Evolutionary conservation across 768 basidiomycete species (phyloP), one percentile per base, ranked within the genome.

Genomic region (Trametes meyenii): DNA sequence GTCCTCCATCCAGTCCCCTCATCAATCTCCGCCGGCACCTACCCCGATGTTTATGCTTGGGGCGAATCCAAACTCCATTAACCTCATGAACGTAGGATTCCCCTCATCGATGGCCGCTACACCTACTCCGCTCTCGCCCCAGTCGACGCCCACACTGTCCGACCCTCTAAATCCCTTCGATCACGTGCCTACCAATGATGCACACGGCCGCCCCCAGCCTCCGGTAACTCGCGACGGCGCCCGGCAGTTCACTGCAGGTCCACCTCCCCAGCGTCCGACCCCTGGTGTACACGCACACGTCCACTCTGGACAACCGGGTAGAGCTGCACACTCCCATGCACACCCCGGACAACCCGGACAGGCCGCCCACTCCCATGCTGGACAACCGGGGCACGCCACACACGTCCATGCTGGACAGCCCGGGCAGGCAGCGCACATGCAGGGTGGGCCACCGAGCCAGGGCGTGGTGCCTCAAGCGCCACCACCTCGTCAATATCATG

Each of bases 401-500:
- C 63, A 55, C 43, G 21, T 52, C 21, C 40, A 42, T 12, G 40
- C 4, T n/a, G 59, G 59, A 11, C 63, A 60, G 4, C 19, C 55
- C 0, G 55, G 53, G 2, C 53, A 45, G 8, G 43, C 55, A 1
- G 42, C 62, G 7, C 40, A 21, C 54, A 52, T 17, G 12, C 66
- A 33, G 29, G 29, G 29, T 8, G 29, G 29, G 29, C 29, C 29
- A 8, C 8, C 29, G 8, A 8, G 29, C 29, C 29, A 33, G 29
- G 29, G 29, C 8, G 29, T 3, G 17, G 55, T 43, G 39, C 64
- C 38, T 46, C 48, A 17, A 23, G 60, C 46, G 36, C 64, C 64
- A 10, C 65, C 39, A 43, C 66, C 61, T 14, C 66, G 3, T 61
- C 83, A 86, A 17, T 90, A 86, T 69, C 73, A 82, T 14, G 50